Percentiles rank a stretch among this genome's conserved stretches.
Evolutionary conservation across 192 early-diverging fungal species (phyloP).

Genomic region (Podila horticola): DNA sequence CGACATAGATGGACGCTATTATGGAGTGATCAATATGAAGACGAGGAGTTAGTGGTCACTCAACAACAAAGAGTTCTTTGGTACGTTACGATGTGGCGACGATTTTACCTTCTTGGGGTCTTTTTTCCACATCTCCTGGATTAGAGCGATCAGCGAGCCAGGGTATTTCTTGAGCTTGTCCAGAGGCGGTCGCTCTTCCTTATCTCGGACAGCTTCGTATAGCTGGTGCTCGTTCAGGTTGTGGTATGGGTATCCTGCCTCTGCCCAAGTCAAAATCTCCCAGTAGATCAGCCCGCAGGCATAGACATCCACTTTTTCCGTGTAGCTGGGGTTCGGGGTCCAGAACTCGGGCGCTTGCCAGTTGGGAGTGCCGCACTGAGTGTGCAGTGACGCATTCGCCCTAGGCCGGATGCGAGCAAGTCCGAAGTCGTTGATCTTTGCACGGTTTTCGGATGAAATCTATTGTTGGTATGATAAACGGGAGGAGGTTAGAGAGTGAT

Average conservation of each 20-base stretch:
- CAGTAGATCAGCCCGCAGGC: slow-evolving; percentile 82
- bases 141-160: slow-evolving; percentile 63
- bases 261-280: slow-evolving; percentile 83
- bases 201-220: slow-evolving; percentile 69
- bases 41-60: background rate
- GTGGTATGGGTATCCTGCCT: slow-evolving; percentile 78
- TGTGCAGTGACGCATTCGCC: slow-evolving; percentile 76
- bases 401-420: slow-evolving; percentile 80
- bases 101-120: slow-evolving; percentile 62
- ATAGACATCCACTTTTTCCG: slow-evolving; percentile 80
- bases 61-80: too few relatives aligned
- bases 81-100: too few relatives aligned
- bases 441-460: slow-evolving; percentile 69
- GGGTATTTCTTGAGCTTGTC: slow-evolving; percentile 69
- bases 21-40: background rate
- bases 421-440: slow-evolving; percentile 87
- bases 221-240: slow-evolving; percentile 74
- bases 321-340: slow-evolving; percentile 75
- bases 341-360: slow-evolving; percentile 88
- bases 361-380: slow-evolving; percentile 83
- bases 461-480: background rate
- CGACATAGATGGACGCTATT: slow-evolving; percentile 48
- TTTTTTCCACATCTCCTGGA: slow-evolving; percentile 81
- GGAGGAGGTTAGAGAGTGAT: background rate
- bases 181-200: slow-evolving; percentile 67